A percentile compares a stretch with the other conserved stretches of the same genome.
phyloP scores from a whole-genome alignment of 441 rosid genomes.

The Populus trichocarpa region DNA sequence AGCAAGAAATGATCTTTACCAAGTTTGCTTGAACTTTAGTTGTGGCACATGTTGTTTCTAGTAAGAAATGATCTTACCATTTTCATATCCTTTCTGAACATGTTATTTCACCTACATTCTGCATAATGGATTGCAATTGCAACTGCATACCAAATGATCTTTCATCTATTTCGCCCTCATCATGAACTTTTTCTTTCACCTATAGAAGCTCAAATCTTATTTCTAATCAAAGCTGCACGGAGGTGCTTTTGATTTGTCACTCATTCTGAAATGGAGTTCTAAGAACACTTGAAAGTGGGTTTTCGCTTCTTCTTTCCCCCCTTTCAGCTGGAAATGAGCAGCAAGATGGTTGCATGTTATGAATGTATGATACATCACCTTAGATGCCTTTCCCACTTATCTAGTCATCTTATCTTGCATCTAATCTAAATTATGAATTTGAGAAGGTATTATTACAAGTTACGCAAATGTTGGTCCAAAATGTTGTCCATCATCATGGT shows the following conservation, averaged over 20 bases:
- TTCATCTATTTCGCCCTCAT: background rate
- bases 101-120: background rate
- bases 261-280: background rate
- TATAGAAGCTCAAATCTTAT: background rate
- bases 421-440: background rate
- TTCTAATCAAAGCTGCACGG: background rate
- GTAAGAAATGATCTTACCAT: background rate
- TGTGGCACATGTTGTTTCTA: background rate
- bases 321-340: background rate
- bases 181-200: background rate
- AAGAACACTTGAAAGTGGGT: background rate
- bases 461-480: background rate
- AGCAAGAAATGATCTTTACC: background rate
- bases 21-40: background rate
- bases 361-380: background rate
- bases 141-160: background rate
- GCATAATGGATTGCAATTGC: background rate
- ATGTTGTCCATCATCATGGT: background rate
- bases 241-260: background rate
- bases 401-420: background rate
- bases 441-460: background rate
- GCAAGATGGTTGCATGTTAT: background rate
- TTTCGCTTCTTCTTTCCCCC: background rate
- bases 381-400: background rate
- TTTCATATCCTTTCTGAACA: background rate